Conservation (phyloP, 768 basidiomycete species). For the Kwoniella sp. region DNA sequence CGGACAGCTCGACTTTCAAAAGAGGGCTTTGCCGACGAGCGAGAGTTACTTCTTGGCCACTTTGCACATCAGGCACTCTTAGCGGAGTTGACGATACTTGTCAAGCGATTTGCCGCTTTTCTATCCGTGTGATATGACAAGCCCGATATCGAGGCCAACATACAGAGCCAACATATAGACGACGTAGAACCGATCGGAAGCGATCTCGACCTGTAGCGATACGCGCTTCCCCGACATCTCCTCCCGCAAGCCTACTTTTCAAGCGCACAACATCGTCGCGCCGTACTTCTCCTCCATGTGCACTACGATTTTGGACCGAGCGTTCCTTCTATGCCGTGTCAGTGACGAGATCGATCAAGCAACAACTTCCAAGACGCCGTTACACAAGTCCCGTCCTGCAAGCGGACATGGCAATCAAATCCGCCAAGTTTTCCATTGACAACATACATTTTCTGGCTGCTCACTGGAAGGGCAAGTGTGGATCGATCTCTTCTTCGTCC, state of each 20-base stretch:
- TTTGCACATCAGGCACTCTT: neutral
- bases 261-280: constrained; percentile 1
- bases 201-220: neutral
- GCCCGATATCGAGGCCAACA: too few relatives aligned
- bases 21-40: constrained; percentile 4
- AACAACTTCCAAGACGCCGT: neutral
- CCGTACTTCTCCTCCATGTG: constrained; percentile 14
- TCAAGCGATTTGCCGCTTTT: constrained; percentile 15
- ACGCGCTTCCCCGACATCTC: constrained; percentile 6
- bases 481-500: constrained; percentile 14
- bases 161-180: neutral
- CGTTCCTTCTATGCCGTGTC: constrained; percentile 14
- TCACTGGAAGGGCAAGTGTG: constrained; percentile 14
- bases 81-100: neutral
- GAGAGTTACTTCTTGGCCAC: neutral
- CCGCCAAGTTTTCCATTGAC: neutral
- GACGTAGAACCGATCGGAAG: neutral
- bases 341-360: constrained; percentile 11
- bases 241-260: constrained; percentile 5
- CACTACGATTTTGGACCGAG: constrained; percentile 11
- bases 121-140: constrained; percentile 10
- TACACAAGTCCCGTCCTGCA: neutral
- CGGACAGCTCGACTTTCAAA: constrained; percentile 14
- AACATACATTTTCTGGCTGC: neutral
- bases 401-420: neutral